Evolutionary conservation across 2,329 filamentous ascomycete genomes (phyloP), one percentile per base, ranked within the genome.

Genomic region (Aschersonia sp.): DNA sequence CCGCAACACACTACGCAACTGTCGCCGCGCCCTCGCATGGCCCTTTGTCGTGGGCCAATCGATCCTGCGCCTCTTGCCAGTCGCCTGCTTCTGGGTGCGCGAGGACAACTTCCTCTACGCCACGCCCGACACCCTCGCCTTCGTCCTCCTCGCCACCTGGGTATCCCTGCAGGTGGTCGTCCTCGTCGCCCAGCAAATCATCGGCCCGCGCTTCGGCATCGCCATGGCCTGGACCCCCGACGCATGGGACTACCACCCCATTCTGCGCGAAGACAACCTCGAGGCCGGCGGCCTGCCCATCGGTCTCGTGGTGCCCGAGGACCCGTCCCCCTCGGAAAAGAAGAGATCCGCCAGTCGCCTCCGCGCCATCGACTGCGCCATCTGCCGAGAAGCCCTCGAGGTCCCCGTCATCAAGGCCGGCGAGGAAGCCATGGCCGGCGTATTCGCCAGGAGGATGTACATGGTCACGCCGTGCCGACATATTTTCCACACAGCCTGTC

Each of bases 381-480:
- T 98, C 55, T 98, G 92, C 62, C 85, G 91, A 66, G 89, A 95
- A 65, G 75, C 85, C 44, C 80, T 98, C 20, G 88, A 96, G 61
- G 88, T 97, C 2, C 87, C 89, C 0, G 82, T 97, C 29, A 68
- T 95, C 32, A 73, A 74, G 46, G 72, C 75, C 1, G 75, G 74
- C 7, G 71, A 72, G 41, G 71, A 73, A 43, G 74, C 65, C 0
- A 75, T 77, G 32, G 74, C 78, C 0, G 82, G 82, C 31, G 77
- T 95, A 48, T 72, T 97, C 55, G 85, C 85, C 32, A 73, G 91
- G 51, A 77, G 89, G 45, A 74, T 78, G 56, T 97, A 97, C 66
- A 98, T 98, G 92, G 87, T 97, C 29, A 98, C 92, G 49, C 92
- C 92, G 45, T 98, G 92, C 64, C 73, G 89, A 48, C 92, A 98